Percentiles rank a stretch among this genome's conserved stretches.
phyloP scores from a whole-genome alignment of 2,329 filamentous ascomycete species.

The Escovopsis sp. region DNA sequence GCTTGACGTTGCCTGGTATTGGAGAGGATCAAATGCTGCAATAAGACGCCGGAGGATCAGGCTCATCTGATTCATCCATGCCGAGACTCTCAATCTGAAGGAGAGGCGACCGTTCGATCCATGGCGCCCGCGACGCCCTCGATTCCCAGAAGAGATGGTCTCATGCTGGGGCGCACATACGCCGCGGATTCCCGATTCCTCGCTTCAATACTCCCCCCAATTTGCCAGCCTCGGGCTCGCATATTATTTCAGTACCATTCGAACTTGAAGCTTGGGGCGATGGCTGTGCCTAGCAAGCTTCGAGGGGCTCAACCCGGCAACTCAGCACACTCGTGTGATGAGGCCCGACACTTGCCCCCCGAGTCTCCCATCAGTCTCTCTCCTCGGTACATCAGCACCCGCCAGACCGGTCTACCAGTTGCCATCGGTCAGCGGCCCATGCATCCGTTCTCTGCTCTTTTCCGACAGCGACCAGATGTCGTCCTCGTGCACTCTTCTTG shows the following conservation, averaged over 20 bases:
- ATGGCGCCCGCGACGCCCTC: too few species aligned
- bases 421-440: too few species aligned
- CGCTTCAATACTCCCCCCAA: neutral
- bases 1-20: slow-evolving; percentile 28
- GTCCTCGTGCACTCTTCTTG: too few species aligned
- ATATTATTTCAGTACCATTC: slow-evolving; percentile 1
- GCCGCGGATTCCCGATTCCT: neutral
- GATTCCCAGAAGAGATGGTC: neutral
- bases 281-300: neutral
- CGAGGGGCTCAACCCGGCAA: too few species aligned
- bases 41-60: slow-evolving; percentile 8
- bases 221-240: neutral
- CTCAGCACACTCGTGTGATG: too few species aligned
- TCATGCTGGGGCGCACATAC: neutral
- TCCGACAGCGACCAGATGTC: too few species aligned
- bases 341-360: too few species aligned
- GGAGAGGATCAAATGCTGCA: slow-evolving; percentile 30
- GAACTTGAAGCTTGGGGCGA: slow-evolving; percentile 3
- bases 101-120: neutral
- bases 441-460: too few species aligned
- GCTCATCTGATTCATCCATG: neutral
- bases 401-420: too few species aligned
- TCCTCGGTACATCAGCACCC: too few species aligned
- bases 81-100: neutral
- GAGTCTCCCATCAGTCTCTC: too few species aligned